Conservation (phyloP, 768 basidiomycete species). For the Tricholomella constricta region DNA sequence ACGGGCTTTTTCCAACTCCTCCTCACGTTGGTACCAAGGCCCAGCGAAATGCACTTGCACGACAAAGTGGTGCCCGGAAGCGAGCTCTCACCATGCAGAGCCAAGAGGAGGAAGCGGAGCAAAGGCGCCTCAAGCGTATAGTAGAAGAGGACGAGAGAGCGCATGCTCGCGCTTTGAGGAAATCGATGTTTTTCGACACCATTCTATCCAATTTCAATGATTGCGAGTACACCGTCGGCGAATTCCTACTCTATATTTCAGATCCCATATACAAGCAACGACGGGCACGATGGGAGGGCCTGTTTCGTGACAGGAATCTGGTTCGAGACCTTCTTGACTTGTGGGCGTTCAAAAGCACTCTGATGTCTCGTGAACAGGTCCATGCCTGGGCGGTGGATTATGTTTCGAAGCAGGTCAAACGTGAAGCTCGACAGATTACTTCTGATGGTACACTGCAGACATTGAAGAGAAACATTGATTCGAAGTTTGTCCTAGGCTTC, state of each 20-base stretch:
- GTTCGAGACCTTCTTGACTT: conserved; percentile 23
- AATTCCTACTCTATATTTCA: conserved; percentile 27
- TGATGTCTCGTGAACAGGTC: conserved; percentile 12
- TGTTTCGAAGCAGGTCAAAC: conserved; percentile 9
- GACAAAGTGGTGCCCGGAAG: background rate
- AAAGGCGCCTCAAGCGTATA: background rate
- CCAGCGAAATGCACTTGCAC: background rate
- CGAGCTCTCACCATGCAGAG: background rate
- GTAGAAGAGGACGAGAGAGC: background rate
- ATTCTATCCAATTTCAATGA: conserved; percentile 5
- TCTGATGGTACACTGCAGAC: conserved; percentile 19
- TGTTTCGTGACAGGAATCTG: conserved; percentile 20
- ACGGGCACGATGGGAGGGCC: conserved; percentile 19
- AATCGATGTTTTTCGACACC: conserved; percentile 3
- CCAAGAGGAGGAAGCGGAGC: background rate
- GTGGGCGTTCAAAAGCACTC: conserved; percentile 26
- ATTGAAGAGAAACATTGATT: conserved; percentile 3
- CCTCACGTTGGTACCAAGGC: conserved; percentile 6
- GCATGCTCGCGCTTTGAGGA: background rate
- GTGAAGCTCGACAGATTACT: conserved; percentile 24
- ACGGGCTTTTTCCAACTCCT: background rate
- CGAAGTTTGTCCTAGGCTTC: conserved; percentile 15
- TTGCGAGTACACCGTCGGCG: conserved; percentile 13
- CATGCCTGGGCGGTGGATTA: conserved; percentile 26
- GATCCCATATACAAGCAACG: conserved; percentile 23